These are phyloP conservation scores for Rhododendron mucronatum DNA, from an alignment of 148 eudicot genomes.

Conservation along the genomic window DNA sequence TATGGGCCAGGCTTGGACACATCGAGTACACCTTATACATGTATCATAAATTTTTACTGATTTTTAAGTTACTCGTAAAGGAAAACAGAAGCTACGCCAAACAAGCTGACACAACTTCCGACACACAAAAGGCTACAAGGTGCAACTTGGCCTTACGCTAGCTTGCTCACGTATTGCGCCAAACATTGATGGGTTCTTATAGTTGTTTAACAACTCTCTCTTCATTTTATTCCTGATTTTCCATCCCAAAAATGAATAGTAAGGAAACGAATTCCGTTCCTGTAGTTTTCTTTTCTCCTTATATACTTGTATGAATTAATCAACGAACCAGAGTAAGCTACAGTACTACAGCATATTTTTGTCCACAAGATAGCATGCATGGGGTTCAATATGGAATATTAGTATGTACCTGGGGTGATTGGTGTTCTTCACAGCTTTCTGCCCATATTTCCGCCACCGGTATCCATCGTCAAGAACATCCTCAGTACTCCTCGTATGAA, in stretches of 20 bases:
- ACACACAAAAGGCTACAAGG: neutral
- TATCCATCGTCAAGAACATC: slow-evolving; percentile 93
- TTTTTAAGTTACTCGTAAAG: too few relatives aligned
- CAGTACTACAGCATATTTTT: neutral
- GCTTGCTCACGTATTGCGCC: neutral
- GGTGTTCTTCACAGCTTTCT: slow-evolving; percentile 81
- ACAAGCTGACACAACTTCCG: neutral
- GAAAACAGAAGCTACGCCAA: neutral
- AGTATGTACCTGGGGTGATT: slow-evolving; percentile 64
- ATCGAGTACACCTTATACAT: too few relatives aligned
- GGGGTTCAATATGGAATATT: neutral
- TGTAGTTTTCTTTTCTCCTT: too few relatives aligned
- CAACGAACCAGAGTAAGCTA: neutral
- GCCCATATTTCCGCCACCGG: slow-evolving; percentile 89
- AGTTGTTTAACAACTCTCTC: neutral
- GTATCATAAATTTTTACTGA: too few relatives aligned
- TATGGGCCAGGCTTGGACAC: too few relatives aligned
- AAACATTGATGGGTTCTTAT: neutral
- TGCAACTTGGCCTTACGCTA: neutral
- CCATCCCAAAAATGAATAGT: neutral
- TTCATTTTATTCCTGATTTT: neutral
- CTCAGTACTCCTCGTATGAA: slow-evolving; percentile 73
- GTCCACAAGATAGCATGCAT: neutral
- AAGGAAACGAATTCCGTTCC: neutral
- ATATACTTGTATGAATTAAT: neutral